A percentile compares a stretch with the other conserved stretches of the same genome.
Evolutionary conservation across 2,329 filamentous ascomycete genomes (phyloP).

Genomic region (Exophiala xenobiotica): DNA sequence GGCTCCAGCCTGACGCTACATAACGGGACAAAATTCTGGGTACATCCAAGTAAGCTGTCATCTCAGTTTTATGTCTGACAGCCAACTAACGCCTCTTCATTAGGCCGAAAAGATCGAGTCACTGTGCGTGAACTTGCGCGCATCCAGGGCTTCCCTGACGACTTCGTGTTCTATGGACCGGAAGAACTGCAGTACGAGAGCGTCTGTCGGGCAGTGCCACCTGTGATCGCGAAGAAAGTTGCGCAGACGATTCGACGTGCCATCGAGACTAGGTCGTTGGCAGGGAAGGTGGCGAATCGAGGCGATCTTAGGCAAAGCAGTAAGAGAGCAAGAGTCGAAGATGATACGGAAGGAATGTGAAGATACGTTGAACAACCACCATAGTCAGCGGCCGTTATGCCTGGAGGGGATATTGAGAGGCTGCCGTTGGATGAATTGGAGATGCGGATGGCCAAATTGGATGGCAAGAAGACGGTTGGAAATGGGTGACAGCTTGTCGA

Average conservation of each 20-base stretch:
- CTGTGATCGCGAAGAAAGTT: conserved; percentile 9
- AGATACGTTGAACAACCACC: neutral
- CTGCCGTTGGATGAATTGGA: too few species aligned
- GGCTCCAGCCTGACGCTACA: neutral
- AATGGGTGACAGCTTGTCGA: too few species aligned
- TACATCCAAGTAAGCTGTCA: conserved; percentile 14
- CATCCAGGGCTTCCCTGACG: conserved; percentile 24
- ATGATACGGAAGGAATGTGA: neutral
- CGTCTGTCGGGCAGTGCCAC: conserved; percentile 21
- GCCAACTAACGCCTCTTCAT: neutral
- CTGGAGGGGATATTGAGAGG: too few species aligned
- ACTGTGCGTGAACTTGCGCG: conserved; percentile 26
- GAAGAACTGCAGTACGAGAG: conserved; percentile 10
- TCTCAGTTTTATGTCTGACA: neutral
- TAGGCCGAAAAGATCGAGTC: conserved; percentile 16
- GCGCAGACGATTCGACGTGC: conserved; percentile 6
- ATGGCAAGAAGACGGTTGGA: too few species aligned
- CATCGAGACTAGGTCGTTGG: neutral
- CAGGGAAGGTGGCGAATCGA: too few species aligned
- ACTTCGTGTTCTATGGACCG: conserved; percentile 21
- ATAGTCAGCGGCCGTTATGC: too few species aligned
- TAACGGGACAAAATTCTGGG: conserved; percentile 2
- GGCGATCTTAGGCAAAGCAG: neutral
- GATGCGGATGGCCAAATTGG: too few species aligned
- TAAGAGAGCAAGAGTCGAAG: neutral